Conservation (phyloP, 179 eudicot species). For the Carnegiea gigantea region DNA sequence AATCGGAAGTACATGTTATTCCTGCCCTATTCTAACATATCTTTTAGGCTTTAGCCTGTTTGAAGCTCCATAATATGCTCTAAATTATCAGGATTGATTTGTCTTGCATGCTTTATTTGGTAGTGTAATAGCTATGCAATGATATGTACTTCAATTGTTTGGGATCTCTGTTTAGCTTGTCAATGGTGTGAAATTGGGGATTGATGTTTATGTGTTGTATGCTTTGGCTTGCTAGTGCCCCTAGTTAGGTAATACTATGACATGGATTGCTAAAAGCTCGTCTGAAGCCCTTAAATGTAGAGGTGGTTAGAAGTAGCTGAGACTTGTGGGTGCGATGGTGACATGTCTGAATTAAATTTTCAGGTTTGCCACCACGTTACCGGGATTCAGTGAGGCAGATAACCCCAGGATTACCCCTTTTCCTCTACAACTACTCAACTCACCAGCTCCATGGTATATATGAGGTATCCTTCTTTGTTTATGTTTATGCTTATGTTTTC, state of each 20-base stretch:
- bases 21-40: too few relatives aligned
- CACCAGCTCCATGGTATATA: conserved; percentile 98
- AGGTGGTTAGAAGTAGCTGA: conserved; percentile 7
- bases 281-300: background rate
- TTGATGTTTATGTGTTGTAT: background rate
- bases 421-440: conserved; percentile 97
- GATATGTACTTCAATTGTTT: background rate
- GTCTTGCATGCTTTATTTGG: background rate
- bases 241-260: background rate
- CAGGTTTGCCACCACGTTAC: conserved; percentile 96
- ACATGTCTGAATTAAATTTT: conserved; percentile 18
- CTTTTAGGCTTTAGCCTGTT: too few relatives aligned
- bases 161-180: background rate
- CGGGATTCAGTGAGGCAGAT: conserved; percentile 96
- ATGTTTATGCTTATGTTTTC: background rate
- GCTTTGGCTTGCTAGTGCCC: background rate
- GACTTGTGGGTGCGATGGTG: background rate
- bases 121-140: background rate
- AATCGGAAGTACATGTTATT: too few relatives aligned
- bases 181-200: background rate
- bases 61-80: background rate
- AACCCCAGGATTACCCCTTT: conserved; percentile 96
- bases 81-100: too few relatives aligned
- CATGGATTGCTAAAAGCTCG: background rate
- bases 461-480: conserved; percentile 55